A percentile compares a stretch with the other conserved stretches of the same genome.
Evolutionary conservation across 176 grass and related monocot species (phyloP).

Genomic region (Secale cereale): DNA sequence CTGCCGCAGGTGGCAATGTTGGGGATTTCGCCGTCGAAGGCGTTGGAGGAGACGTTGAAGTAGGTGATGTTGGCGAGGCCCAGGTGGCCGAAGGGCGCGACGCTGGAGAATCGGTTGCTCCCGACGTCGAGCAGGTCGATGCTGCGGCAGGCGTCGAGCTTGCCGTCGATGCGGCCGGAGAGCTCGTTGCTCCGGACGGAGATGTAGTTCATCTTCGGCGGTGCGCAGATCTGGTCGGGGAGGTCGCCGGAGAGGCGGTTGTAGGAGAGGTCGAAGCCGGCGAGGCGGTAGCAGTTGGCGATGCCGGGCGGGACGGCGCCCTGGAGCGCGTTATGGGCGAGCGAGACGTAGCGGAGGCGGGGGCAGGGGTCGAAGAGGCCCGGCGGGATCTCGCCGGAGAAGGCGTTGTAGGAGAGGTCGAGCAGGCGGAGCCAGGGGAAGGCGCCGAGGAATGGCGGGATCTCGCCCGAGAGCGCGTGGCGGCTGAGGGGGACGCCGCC

Average conservation of each 20-base stretch:
- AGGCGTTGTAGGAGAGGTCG: constrained; percentile 89
- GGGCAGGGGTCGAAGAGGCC: constrained; percentile 65
- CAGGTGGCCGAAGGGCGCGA: constrained; percentile 50
- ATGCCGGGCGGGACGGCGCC: constrained; percentile 60
- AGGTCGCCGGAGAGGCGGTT: constrained; percentile 81
- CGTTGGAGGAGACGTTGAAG: constrained; percentile 90
- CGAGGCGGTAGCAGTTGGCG: constrained; percentile 59
- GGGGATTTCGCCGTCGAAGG: constrained; percentile 76
- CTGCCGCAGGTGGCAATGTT: constrained; percentile 47
- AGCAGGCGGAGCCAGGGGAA: constrained; percentile 72
- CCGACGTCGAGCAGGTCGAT: constrained; percentile 86
- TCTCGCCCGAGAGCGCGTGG: constrained; percentile 62
- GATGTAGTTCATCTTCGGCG: constrained; percentile 69
- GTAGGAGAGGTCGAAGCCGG: constrained; percentile 93
- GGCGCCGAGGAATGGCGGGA: constrained; percentile 60
- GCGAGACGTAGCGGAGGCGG: constrained; percentile 83
- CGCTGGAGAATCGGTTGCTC: constrained; percentile 66
- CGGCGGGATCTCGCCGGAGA: constrained; percentile 71
- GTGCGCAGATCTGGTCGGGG: constrained; percentile 60
- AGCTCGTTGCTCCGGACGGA: constrained; percentile 73
- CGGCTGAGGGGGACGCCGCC: too few species aligned
- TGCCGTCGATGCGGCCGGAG: constrained; percentile 43
- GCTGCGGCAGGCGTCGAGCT: constrained; percentile 49
- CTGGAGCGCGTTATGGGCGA: constrained; percentile 72
- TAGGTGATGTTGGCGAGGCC: constrained; percentile 73